Base-by-base conservation (phyloP, 768 basidiomycete species). In the Suillus clintonianus region DNA sequence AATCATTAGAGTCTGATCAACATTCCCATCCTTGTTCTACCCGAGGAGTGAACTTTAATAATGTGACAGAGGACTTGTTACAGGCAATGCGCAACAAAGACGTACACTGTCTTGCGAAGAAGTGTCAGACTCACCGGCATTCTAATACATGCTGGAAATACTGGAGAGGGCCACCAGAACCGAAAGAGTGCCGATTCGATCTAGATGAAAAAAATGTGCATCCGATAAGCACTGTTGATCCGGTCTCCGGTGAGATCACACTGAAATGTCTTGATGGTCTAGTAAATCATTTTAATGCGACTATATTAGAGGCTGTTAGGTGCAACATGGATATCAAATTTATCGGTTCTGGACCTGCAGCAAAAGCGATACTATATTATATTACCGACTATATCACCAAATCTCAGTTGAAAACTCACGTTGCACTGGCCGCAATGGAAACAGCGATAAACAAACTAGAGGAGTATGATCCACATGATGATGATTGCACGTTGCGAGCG, bases 371-470 rank as follows among this genome's bases (percentile, higher is more conserved):
- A 0, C 42, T 80, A 5, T 81, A 80, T 61, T 85, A 84, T 57
- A 80, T 84, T 22, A 84, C 82, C 0, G 76, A 84, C 60, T 84
- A 85, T 57, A 82, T 84, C 19, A 78, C 81, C 0, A 85, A 85
- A 60, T 61, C 76, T 0, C 74, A 79, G 47, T 62, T 83, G 11
- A 80, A 81, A 43, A 64, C 76, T 0, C 79, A 84, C 67, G 76
- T 81, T 1, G 77, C 79, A 0, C 81, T 71, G 68, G 75, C 79
- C 1, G 77, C 79, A 1, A 59, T 83, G 5, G 75, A 80, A 47
- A 27, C 72, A 0, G 76, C 81, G 5, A 65, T 80, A 0, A 64
- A 65, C n/a, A 78, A 75, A 41, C 59, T 79, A 2, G 73, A 69
- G 2, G 67, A 67, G 17, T 66, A 58, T 60, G 10, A 45, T 22